These are phyloP conservation scores for Nakazawaea anatomiae DNA, from an alignment of 805 yeast genomes.

Conservation along the genomic window DNA sequence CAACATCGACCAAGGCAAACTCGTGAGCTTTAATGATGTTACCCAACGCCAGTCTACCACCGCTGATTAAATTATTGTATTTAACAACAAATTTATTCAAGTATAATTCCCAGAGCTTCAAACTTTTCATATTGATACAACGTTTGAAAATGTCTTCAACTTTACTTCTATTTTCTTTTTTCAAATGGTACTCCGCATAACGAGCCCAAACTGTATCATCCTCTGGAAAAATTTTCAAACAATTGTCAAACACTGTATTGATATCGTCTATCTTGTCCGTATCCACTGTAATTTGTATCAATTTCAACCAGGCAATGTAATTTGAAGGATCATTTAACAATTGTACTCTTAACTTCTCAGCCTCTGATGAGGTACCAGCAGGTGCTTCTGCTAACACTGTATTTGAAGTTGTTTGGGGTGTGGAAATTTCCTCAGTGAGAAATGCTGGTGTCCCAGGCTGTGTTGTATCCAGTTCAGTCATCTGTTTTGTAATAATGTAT, in stretches of 20 bases:
- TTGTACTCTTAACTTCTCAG: conserved; percentile 51
- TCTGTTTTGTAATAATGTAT: background rate
- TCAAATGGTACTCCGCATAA: conserved; percentile 61
- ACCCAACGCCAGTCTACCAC: conserved; percentile 75
- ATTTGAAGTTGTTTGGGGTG: conserved; percentile 3
- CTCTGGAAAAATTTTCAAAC: conserved; percentile 59
- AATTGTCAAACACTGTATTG: conserved; percentile 49
- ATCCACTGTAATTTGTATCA: conserved; percentile 52
- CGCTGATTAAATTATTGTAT: conserved; percentile 58
- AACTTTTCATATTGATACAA: conserved; percentile 58
- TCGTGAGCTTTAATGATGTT: conserved; percentile 78
- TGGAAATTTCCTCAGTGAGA: conserved; percentile 1
- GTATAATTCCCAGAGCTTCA: conserved; percentile 72
- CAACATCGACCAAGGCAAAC: conserved; percentile 71
- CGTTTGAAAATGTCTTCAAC: conserved; percentile 65
- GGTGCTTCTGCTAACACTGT: conserved; percentile 4
- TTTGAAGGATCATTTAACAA: conserved; percentile 48
- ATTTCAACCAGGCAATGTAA: conserved; percentile 48
- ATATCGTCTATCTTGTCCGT: conserved; percentile 23
- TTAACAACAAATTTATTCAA: conserved; percentile 27
- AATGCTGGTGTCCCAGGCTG: conserved; percentile 15
- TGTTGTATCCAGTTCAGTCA: conserved; percentile 10
- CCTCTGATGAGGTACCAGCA: conserved; percentile 1
- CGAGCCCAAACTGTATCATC: conserved; percentile 70
- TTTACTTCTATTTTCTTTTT: conserved; percentile 45